Base-by-base conservation (phyloP, 495 filamentous ascomycete species). In the Hypoxylon lienhwacheense region DNA sequence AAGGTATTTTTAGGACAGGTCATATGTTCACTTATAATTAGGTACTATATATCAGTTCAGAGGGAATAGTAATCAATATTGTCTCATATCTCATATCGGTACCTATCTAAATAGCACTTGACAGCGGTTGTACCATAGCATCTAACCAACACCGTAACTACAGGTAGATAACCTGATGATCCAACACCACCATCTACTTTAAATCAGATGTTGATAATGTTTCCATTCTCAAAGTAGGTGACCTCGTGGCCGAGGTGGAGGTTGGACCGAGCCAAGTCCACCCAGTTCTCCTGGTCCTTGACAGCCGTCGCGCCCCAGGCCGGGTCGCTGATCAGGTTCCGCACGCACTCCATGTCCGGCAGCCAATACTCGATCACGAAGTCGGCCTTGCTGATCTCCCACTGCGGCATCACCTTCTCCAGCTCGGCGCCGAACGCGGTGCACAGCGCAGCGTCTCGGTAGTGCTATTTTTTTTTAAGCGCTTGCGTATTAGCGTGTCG, bases 301-400 rank as follows among this genome's bases (percentile, higher is more conserved):
- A 29, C 34, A 5, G 54, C 54, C 20, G 37, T 47, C 34, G 40
- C 47, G 3, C 21, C 24, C 54, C 54, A 58, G 20, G 51, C 54
- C 2, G 54, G 40, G 32, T 58, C 54, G 11, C 19, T 4, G 12
- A 47, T 6, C 7, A 58, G 47, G 5, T 41, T 41, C 32, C 28
- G 19, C 5, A 52, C 21, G n/a, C 41, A 45, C 8, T 11, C 20
- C 26, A 52, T 7, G 34, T 28, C 22, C 15, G 54, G 47, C 21
- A 58, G 10, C 26, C 35, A 47, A 28, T 51, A 58, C 33, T 58
- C 54, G 40, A 58, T 17, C 10, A 50, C 47, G 16, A 58, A 10
- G 15, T 58, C 54, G 19, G 54, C 54, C 31, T 41, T 19, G 47
- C 54, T 51, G 12, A 51, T 12, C 11, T 46, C 46, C 54, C 54